Base-by-base conservation (phyloP, 139 green algal species). In the Chlamydomonas eustigma region DNA sequence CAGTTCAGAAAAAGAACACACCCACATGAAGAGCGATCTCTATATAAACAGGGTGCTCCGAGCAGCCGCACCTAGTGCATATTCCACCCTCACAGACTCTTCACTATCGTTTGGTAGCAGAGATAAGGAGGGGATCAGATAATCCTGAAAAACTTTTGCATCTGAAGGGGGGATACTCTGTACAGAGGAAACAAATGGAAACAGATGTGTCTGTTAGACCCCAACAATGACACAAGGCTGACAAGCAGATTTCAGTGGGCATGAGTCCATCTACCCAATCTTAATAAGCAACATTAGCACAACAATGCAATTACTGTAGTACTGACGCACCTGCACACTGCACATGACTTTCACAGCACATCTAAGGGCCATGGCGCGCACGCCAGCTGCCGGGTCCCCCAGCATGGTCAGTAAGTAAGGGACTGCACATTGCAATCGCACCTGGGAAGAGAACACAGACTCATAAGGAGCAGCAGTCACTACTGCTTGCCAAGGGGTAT, bases 111-210 rank as follows among this genome's bases (percentile, higher is more conserved):
- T 84, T 18, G 95, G 93, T 37, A 97, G 85, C 64, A 95, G 76
- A 0, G 89, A 94, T 36, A 99, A 80, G 4, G 88, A 90, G 2
- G 95, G 95, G 69, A 98, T 84, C 28, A 99, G 83, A 81, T 98
- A 99, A 80, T 98, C 94, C 18, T 87, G 86, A 75, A 97, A 97
- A 25, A 72, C 65, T 34, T 72, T 72, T 8, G 65, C 5, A 34
- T 72, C 65, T 12, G 65, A 72, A 12, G 65, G 65, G 5, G 65
- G 65, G 8, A 72, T 72, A 34, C 39, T 22, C 12, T 68, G 12
- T 36, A n/a, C 58, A 68, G 5, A 22, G 5, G 5, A 28, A 68
- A 4, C 6, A 28, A 68, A 31, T 68, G 5, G 5, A 30, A 68
- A 68, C 28, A 5, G 5, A 68, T 68, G 5, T 12, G 8, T 68